Percentiles rank a stretch among this genome's conserved stretches.
These are phyloP conservation scores for Cercospora zeina DNA, from an alignment of 2,329 filamentous ascomycete species.

Conservation along the genomic window DNA sequence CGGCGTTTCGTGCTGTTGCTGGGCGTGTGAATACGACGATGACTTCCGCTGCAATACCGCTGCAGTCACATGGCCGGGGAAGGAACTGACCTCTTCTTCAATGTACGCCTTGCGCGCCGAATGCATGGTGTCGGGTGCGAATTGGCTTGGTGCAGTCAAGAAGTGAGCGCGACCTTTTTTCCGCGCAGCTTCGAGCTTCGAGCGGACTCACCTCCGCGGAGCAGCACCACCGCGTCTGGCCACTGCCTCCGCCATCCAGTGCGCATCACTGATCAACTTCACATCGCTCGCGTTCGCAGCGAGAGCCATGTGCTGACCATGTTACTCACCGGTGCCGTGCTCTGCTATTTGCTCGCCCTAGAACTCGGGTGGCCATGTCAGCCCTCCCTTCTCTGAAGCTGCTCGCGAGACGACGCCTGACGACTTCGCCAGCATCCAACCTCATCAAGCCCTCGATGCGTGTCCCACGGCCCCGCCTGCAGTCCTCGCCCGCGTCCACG, in stretches of 20 bases:
- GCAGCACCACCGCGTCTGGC: background rate
- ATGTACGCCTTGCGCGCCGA: constrained; percentile 91
- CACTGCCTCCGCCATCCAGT: background rate
- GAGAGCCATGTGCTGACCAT: constrained; percentile 17
- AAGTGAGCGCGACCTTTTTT: constrained; percentile 1
- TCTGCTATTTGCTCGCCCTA: constrained; percentile 26
- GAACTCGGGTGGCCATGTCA: constrained; percentile 32
- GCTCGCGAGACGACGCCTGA: constrained; percentile 25
- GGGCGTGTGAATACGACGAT: constrained; percentile 39
- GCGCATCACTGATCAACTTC: constrained; percentile 1
- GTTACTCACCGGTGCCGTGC: constrained; percentile 27
- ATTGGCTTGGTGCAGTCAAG: background rate
- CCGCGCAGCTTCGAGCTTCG: background rate
- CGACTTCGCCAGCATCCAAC: constrained; percentile 27
- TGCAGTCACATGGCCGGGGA: constrained; percentile 8
- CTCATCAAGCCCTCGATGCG: constrained; percentile 14
- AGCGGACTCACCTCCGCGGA: constrained; percentile 1
- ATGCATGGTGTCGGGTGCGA: constrained; percentile 51
- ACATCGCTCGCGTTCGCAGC: background rate
- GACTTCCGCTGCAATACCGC: background rate
- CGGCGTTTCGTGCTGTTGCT: constrained; percentile 8
- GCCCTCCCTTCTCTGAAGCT: constrained; percentile 28
- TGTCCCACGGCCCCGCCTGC: constrained; percentile 10
- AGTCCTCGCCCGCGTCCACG: constrained; percentile 17
- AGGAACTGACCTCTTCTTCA: constrained; percentile 72